Base-by-base conservation (phyloP, 148 eudicot genomes). In the Vaccinium corymbosum region DNA sequence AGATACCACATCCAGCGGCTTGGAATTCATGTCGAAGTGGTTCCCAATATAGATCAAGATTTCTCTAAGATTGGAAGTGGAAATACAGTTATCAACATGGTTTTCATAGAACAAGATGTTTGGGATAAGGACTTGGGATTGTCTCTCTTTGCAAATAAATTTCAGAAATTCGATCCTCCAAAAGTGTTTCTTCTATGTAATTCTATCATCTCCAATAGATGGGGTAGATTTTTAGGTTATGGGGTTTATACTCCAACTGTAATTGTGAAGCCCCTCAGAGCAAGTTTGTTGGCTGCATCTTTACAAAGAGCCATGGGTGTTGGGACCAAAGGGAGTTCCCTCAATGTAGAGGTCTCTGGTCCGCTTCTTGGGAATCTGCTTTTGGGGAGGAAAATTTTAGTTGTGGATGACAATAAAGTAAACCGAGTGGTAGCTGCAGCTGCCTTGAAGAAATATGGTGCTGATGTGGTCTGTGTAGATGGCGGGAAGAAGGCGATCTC, bases 401-500 rank as follows among this genome's bases (percentile, higher is more conserved):
- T 97, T 53, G 98, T 97, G 17, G 99, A 97, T 88, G 99, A 97
- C 82, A 93, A 95, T 85, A 85, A 79, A 61, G 94, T 97, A 12
- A 97, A 97, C 84, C 98, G 92, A 22, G 90, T 89, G 82, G 99
- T 97, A 50, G 98, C 99, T 64, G 95, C 92, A 10, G 98, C 93
- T 79, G 95, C 94, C 35, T 88, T 97, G 87, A 95, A 91, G 78
- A 97, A 92, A 92, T 95, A 93, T 86, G 99, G 99, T 62, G 98
- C 99, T 70, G 96, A 95, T 19, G 99, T 97, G 48, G 93, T 89
- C 50, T 91, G 95, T 85, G 94, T 92, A 46, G 98, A 95, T 49
- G 92, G 93, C 46, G 99, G 99, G 66, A 91, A 87, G 82, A 90
- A 74, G 68, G 98, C 98, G 11, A 84, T 97, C 38, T 88, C 92